A percentile compares a stretch with the other conserved stretches of the same genome.
Evolutionary conservation across 768 basidiomycete genomes (phyloP).

Genomic region (Mycena vitilis): DNA sequence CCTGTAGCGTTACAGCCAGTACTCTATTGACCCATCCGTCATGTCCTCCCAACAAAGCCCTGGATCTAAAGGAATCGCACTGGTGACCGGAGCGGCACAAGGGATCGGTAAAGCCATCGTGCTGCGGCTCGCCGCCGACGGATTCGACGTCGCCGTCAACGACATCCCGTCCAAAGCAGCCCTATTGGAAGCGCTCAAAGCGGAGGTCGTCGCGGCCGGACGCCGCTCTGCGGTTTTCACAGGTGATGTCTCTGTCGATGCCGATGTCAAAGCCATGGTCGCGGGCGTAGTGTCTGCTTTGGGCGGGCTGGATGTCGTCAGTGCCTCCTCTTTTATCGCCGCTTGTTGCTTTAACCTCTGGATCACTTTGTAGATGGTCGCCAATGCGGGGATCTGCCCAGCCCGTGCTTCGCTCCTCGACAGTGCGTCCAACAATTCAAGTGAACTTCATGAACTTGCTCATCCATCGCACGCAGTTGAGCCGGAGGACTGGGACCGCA

Average conservation of each 20-base stretch:
- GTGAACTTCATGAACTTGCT: too few relatives aligned
- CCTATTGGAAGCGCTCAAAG: conserved; percentile 34
- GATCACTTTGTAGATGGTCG: conserved; percentile 21
- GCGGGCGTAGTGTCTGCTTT: conserved; percentile 21
- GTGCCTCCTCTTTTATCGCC: neutral
- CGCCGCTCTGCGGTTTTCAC: conserved; percentile 31
- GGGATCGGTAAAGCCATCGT: conserved; percentile 43
- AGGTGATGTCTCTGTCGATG: conserved; percentile 41
- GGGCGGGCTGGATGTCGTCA: conserved; percentile 40
- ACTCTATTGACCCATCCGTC: neutral
- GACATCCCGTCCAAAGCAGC: conserved; percentile 37
- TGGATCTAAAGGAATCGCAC: conserved; percentile 34
- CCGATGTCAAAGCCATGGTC: conserved; percentile 40
- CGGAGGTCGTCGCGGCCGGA: conserved; percentile 37
- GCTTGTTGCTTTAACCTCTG: neutral
- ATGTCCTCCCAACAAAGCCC: neutral
- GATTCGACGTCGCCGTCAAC: conserved; percentile 44
- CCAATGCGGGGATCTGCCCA: conserved; percentile 26
- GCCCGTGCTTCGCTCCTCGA: conserved; percentile 15
- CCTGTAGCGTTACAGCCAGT: too few relatives aligned
- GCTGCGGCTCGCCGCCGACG: conserved; percentile 43
- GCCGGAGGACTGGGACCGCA: conserved; percentile 16
- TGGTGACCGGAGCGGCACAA: conserved; percentile 46
- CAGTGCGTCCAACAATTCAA: neutral
- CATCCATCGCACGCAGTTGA: neutral